Base-by-base conservation (phyloP, 208 protist species). In the Trypanosoma platydactyli region DNA sequence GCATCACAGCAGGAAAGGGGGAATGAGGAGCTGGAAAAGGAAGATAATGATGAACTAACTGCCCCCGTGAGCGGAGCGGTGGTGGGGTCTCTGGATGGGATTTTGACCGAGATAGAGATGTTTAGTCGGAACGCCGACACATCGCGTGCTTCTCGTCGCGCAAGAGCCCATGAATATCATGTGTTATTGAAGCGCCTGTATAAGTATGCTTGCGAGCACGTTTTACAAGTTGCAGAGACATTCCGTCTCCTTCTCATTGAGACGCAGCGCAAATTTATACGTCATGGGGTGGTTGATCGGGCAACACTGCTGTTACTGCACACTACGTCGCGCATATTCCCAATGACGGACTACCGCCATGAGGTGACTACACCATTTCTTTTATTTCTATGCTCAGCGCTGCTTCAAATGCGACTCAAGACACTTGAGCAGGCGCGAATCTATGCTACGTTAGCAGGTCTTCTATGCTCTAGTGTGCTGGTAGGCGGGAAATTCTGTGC, bases 241-340 rank as follows among this genome's bases (percentile, higher is more conserved):
- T 94, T 91, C 55, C 80, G 84, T 22, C 50, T 83, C n/a, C 59
- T 94, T 24, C 78, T 94, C 27, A 74, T 91, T 45, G 88, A 94
- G 65, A 83, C 83, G n/a, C 74, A 92, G 75, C 68, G 77, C 20
- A 64, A 38, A 25, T 90, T 91, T 60, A 56, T 91, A 41, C 77
- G 73, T 9, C 81, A 68, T 54, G 74, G 68, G 12, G 54, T 51
- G 33, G 61, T 82, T 40, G 69, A 73, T 46, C 68, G 52, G 6
- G 49, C 82, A 0, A 64, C 86, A 20, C 57, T 90, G 42, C 61
- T 94, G n/a, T 83, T 78, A 18, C 80, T 91, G 12, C 79, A 86
- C 69, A 76, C 78, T 40, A 78, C 81, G 22, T 78, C 84, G 27
- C 83, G 84, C 35, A 56, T 94, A 6, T 94, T 92, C 49, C 86